Evolutionary conservation across 2,329 filamentous ascomycete genomes (phyloP).

Genomic region (Colletotrichum tropicale): DNA sequence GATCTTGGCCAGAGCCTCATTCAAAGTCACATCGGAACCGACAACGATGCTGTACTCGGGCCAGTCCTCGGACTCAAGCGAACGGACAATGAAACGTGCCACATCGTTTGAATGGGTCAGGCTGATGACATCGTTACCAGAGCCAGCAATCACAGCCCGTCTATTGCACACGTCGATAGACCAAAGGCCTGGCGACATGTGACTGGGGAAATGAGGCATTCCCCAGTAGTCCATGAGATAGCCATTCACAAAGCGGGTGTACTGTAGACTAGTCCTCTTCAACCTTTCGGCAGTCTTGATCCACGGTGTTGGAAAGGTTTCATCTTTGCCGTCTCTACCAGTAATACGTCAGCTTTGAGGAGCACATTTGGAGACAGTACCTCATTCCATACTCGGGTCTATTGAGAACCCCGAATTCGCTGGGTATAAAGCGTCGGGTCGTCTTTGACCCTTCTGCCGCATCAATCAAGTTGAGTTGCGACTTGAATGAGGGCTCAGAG

Average conservation of each 20-base stretch:
- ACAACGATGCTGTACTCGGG: conserved; percentile 36
- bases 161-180: conserved; percentile 47
- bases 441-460: conserved; percentile 40
- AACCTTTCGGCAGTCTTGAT: conserved; percentile 15
- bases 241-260: conserved; percentile 41
- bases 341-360: not conserved
- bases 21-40: conserved; percentile 46
- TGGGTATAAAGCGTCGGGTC: conserved; percentile 47
- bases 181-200: conserved; percentile 41
- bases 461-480: conserved; percentile 44
- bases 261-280: conserved; percentile 34
- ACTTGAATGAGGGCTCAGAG: conserved; percentile 21
- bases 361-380: not conserved
- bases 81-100: conserved; percentile 45
- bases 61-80: conserved; percentile 47
- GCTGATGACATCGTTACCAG: conserved; percentile 44
- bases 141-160: conserved; percentile 51
- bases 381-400: not conserved
- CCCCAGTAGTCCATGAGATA: conserved; percentile 52
- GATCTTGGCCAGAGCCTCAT: conserved; percentile 43
- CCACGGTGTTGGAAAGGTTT: not conserved
- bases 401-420: conserved; percentile 38
- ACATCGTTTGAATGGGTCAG: conserved; percentile 56
- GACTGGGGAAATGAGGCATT: conserved; percentile 36
- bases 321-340: not conserved